Conservation (phyloP, 2,329 filamentous ascomycete species). For the Alternaria consortialis region DNA sequence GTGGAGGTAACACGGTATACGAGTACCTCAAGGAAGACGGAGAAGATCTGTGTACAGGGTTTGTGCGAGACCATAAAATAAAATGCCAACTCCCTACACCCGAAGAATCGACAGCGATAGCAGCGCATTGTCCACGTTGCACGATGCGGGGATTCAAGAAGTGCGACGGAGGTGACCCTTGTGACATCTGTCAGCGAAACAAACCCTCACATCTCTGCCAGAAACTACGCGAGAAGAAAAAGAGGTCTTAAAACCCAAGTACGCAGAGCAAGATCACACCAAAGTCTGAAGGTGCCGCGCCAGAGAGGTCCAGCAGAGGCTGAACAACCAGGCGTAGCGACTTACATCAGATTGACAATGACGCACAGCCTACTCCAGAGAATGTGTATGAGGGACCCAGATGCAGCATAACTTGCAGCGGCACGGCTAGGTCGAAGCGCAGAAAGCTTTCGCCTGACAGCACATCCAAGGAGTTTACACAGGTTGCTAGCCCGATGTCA, state of each 20-base stretch:
- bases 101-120: conserved; percentile 18
- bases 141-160: conserved; percentile 22
- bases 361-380: not conserved
- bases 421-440: not conserved
- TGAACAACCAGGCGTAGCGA: not conserved
- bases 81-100: conserved; percentile 20
- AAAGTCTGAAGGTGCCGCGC: not conserved
- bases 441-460: not conserved
- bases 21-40: conserved; percentile 19
- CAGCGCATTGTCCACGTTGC: conserved; percentile 26
- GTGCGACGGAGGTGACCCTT: conserved; percentile 15
- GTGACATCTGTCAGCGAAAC: conserved; percentile 20
- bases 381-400: no score
- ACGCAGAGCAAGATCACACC: not conserved
- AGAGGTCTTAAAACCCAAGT: not conserved
- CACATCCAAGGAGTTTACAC: not conserved
- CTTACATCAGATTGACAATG: not conserved
- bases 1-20: conserved; percentile 28
- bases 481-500: not conserved
- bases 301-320: not conserved
- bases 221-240: not conserved
- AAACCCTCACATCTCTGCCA: conserved; percentile 10
- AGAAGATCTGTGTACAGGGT: conserved; percentile 15
- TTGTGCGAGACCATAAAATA: conserved; percentile 14
- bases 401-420: not conserved